Base-by-base conservation (phyloP, 164 flowering plant species). In the Vitis vinifera region DNA sequence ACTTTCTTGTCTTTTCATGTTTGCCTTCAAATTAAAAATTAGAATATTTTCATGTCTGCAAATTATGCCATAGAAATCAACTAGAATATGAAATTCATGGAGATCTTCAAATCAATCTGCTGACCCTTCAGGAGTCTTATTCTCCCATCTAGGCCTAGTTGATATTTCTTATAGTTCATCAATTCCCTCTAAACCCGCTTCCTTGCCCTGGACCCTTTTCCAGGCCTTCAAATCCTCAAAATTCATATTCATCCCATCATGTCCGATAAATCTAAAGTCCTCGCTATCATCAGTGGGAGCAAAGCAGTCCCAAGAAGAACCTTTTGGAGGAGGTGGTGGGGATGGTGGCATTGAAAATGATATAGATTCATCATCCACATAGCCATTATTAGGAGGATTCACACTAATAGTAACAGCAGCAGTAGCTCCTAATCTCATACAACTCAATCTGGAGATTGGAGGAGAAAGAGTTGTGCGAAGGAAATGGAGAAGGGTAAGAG, bases 271-370 rank as follows among this genome's bases (percentile, higher is more conserved):
- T 65, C 86, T 65, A 66, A 88, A 83, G 72, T 90, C 82, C 69
- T 82, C 85, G 30, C 57, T 14, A 13, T 83, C 78, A 66, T 80
- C 90, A 66, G 55, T 12, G 19, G 96, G 80, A 19, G 89, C 91
- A 68, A 95, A 93, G 69, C 59, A 95, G 70, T 95, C 99, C 98
- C 99, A 95, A 11, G 95, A 86, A 15, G 82, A 66, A 48, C 77
- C 90, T 0, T 79, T 23, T 13, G 84, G 86, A 15, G 86, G 90
- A 8, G 86, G 90, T 1, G 93, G 94, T 7, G 94, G 94, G 0
- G 95, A 95, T 14, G 87, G 83, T 8, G 85, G 83, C 66, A 73
- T 65, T 12, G 85, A 73, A 37, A 85, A 82, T 10, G 72, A 77
- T 59, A 80, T 47, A 1, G 87, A 70, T 13, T 83, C 89, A 19